Conservation (phyloP, 1,139 yeast genomes). For the Lodderomyces elongisporus region DNA sequence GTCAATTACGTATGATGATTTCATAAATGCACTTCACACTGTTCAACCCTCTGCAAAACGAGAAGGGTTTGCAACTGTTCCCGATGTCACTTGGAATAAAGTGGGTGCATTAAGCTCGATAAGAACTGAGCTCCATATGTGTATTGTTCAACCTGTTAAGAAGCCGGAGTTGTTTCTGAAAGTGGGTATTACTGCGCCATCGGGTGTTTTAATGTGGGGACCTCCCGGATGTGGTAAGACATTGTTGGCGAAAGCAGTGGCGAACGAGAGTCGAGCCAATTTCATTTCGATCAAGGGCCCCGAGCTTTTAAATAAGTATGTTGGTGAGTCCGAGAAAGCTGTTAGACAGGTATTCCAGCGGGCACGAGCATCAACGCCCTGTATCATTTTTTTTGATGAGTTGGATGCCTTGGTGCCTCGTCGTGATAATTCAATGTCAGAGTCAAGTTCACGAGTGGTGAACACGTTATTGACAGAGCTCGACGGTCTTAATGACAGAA, state of each 20-base stretch:
- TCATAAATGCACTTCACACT: slow-evolving; percentile 78
- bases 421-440: slow-evolving; percentile 82
- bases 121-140: slow-evolving; percentile 90
- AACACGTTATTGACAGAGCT: slow-evolving; percentile 89
- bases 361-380: slow-evolving; percentile 92
- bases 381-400: slow-evolving; percentile 94
- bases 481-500: slow-evolving; percentile 89
- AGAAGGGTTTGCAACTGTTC: slow-evolving; percentile 98
- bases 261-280: slow-evolving; percentile 93
- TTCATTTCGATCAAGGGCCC: slow-evolving; percentile 96
- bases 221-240: slow-evolving; percentile 99
- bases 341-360: slow-evolving; percentile 91
- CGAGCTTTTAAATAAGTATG: slow-evolving; percentile 87
- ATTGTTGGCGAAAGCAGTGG: slow-evolving; percentile 91
- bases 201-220: slow-evolving; percentile 97
- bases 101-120: slow-evolving; percentile 85
- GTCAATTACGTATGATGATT: slow-evolving; percentile 73
- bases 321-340: slow-evolving; percentile 94
- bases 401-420: slow-evolving; percentile 94
- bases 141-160: slow-evolving; percentile 93
- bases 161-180: slow-evolving; percentile 84
- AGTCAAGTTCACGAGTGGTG: slow-evolving; percentile 89
- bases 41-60: slow-evolving; percentile 97
- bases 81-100: slow-evolving; percentile 93
- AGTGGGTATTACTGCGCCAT: slow-evolving; percentile 95